These are phyloP conservation scores for Scedosporium apiospermum DNA, from an alignment of 2,329 filamentous ascomycete species.

Conservation along the genomic window DNA sequence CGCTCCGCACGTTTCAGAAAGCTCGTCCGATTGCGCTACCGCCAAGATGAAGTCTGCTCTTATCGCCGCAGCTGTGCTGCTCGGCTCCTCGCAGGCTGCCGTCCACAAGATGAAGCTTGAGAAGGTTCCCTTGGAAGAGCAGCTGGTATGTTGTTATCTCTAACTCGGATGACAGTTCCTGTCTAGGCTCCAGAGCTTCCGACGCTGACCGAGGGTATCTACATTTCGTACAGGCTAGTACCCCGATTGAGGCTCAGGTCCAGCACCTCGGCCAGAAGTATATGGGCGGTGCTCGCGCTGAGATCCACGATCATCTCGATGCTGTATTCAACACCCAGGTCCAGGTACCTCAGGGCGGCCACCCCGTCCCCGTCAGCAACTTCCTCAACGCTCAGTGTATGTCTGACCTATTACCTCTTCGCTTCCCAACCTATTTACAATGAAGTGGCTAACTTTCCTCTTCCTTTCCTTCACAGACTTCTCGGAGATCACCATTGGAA, in stretches of 20 bases:
- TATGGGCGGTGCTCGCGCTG: conserved; percentile 49
- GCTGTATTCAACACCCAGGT: conserved; percentile 72
- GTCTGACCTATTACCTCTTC: conserved; percentile 22
- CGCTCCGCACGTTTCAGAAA: conserved; percentile 2
- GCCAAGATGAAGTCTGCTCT: conserved; percentile 72
- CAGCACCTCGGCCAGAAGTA: conserved; percentile 90
- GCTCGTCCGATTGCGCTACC: conserved; percentile 1
- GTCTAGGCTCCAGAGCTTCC: conserved; percentile 3
- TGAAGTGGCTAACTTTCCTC: neutral
- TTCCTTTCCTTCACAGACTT: conserved; percentile 61
- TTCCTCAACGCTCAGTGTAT: conserved; percentile 98
- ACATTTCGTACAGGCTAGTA: conserved; percentile 46
- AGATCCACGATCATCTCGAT: conserved; percentile 62
- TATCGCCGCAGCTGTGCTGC: conserved; percentile 69
- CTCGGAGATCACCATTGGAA: conserved; percentile 89
- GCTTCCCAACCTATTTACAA: neutral
- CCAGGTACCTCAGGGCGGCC: conserved; percentile 54
- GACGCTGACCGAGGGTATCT: neutral
- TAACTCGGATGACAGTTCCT: neutral
- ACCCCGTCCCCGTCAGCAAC: conserved; percentile 87
- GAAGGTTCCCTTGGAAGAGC: conserved; percentile 87
- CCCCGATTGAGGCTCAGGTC: conserved; percentile 73
- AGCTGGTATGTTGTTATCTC: conserved; percentile 62
- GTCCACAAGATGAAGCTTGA: conserved; percentile 96
- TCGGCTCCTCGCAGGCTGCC: conserved; percentile 74